Evolutionary conservation across 352 stramenopile genomes (phyloP).

Genomic region (Phytophthora fragariae): DNA sequence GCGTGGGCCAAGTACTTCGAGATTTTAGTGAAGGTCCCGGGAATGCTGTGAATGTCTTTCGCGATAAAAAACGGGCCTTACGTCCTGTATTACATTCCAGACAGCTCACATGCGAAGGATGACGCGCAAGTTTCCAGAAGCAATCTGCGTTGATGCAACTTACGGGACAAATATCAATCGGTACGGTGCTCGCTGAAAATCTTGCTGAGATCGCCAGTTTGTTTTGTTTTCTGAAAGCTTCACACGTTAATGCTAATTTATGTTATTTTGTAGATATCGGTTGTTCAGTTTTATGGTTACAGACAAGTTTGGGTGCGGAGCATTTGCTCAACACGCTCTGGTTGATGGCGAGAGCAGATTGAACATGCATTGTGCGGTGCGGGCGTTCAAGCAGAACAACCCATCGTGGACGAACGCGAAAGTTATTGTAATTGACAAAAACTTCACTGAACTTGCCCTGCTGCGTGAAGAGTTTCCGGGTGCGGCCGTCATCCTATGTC

Average conservation of each 20-base stretch:
- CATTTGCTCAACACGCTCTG: slow-evolving; percentile 16
- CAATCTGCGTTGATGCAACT: slow-evolving; percentile 11
- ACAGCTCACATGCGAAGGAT: slow-evolving; percentile 16
- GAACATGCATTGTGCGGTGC: slow-evolving; percentile 11
- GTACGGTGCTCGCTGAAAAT: too few relatives aligned
- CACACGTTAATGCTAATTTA: too few relatives aligned
- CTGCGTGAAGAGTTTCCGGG: too few relatives aligned
- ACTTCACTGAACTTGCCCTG: too few relatives aligned
- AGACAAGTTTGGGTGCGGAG: slow-evolving; percentile 10
- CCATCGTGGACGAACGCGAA: neutral
- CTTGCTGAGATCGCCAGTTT: too few relatives aligned
- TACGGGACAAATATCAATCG: too few relatives aligned
- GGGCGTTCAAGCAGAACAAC: slow-evolving; percentile 22
- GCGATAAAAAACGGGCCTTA: neutral
- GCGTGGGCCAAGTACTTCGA: slow-evolving; percentile 1
- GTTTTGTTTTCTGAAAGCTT: neutral
- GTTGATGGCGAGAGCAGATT: slow-evolving; percentile 10
- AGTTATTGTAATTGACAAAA: slow-evolving; percentile 3
- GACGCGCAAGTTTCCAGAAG: slow-evolving; percentile 7
- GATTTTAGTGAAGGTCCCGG: slow-evolving; percentile 21
- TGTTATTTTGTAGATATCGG: slow-evolving; percentile 7
- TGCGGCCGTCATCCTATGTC: too few relatives aligned
- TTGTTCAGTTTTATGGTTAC: slow-evolving; percentile 19
- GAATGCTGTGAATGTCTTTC: slow-evolving; percentile 19
- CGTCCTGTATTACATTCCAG: slow-evolving; percentile 21